Conservation (phyloP, 2,329 filamentous ascomycete species). For the Ophiostoma australiae region DNA sequence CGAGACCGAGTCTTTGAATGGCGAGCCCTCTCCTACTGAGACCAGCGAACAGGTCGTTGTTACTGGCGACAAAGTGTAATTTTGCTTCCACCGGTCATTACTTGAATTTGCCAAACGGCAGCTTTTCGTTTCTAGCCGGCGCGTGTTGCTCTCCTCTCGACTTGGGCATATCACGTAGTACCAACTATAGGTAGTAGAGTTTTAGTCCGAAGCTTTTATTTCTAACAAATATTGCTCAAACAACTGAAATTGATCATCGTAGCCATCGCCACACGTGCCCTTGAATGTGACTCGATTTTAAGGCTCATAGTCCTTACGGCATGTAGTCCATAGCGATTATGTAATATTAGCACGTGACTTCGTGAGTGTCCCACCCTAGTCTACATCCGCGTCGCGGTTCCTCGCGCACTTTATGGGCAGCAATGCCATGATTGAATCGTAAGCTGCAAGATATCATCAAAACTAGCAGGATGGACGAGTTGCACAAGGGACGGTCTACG, state of each 20-base stretch:
- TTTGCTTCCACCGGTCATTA: neutral
- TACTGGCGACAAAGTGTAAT: neutral
- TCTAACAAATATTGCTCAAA: too few species aligned
- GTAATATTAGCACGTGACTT: neutral
- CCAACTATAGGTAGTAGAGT: too few species aligned
- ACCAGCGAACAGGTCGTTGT: neutral
- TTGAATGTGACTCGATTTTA: too few species aligned
- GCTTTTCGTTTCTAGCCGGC: neutral
- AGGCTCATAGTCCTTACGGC: too few species aligned
- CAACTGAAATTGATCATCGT: too few species aligned
- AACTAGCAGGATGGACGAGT: neutral
- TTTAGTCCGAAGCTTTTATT: too few species aligned
- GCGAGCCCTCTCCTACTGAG: constrained; percentile 9
- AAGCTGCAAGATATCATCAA: neutral
- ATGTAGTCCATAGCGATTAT: too few species aligned
- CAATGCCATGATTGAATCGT: neutral
- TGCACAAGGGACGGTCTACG: neutral
- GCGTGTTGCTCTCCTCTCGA: neutral
- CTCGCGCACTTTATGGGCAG: neutral
- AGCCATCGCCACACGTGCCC: too few species aligned
- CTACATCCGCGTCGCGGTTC: constrained; percentile 4
- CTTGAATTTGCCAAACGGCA: neutral
- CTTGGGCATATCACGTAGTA: too few species aligned
- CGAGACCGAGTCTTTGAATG: constrained; percentile 20
- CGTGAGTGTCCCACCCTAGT: neutral